phyloP scores from a whole-genome alignment of 208 protist genomes.

The Trypanosoma platydactyli region DNA sequence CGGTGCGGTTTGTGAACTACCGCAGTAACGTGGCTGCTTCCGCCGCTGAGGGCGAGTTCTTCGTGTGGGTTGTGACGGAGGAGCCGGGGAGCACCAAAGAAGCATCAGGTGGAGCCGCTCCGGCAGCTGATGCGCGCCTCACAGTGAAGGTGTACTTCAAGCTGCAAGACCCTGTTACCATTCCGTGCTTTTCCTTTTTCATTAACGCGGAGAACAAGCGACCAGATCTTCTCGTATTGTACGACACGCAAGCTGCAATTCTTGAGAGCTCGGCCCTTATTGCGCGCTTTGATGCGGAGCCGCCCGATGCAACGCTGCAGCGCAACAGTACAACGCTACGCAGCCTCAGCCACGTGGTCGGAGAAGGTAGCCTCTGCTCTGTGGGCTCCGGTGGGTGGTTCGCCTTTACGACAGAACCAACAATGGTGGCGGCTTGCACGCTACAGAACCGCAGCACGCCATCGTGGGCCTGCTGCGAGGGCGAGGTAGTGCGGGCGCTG shows the following conservation, averaged over 20 bases:
- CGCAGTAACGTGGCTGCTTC: slow-evolving; percentile 86
- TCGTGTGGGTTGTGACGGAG: slow-evolving; percentile 64
- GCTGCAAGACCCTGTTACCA: slow-evolving; percentile 61
- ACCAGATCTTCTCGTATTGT: slow-evolving; percentile 78
- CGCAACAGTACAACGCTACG: slow-evolving; percentile 57
- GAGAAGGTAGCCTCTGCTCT: slow-evolving; percentile 45
- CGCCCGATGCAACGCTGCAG: slow-evolving; percentile 54
- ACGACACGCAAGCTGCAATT: slow-evolving; percentile 63
- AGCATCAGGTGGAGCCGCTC: neutral
- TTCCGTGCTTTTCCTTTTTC: slow-evolving; percentile 79
- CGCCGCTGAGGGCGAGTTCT: slow-evolving; percentile 62
- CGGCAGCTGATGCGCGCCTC: slow-evolving; percentile 20
- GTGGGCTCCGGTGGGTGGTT: slow-evolving; percentile 76
- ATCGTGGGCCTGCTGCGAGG: slow-evolving; percentile 70
- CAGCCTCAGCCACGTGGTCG: slow-evolving; percentile 33
- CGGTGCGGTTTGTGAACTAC: slow-evolving; percentile 85
- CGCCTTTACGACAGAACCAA: slow-evolving; percentile 78
- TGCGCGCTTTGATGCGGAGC: slow-evolving; percentile 36
- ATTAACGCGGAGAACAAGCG: slow-evolving; percentile 65
- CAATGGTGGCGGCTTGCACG: slow-evolving; percentile 74
- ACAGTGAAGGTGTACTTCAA: slow-evolving; percentile 76
- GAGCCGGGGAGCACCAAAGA: slow-evolving; percentile 14
- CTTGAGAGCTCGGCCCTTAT: slow-evolving; percentile 82
- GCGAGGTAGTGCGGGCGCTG: slow-evolving; percentile 46
- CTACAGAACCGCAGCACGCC: slow-evolving; percentile 78